Evolutionary conservation across 2,329 filamentous ascomycete species (phyloP), one percentile per base, ranked within the genome.

Genomic region (Bipolaris bicolor): DNA sequence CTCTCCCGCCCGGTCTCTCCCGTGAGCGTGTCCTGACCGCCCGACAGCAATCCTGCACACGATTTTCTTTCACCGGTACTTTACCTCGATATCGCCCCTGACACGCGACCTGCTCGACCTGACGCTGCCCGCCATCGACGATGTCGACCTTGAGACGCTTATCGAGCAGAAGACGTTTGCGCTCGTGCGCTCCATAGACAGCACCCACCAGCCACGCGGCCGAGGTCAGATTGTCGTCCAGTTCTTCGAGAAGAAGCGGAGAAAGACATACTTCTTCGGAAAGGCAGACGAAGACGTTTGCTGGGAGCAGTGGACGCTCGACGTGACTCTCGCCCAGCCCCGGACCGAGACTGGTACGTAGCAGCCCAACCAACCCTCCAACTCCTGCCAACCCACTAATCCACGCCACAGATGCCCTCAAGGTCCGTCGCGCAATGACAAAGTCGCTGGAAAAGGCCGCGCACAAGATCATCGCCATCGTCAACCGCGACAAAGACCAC

Each of bases 1-100:
- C n/a, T n/a, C 24, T 26, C 7, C 26, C 64, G 46, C 53, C 53
- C 44, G 47, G 48, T 26, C 36, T 26, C 44, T 16, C 18, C 57
- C 43, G 56, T 52, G 43, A 55, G 47, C 45, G 50, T 47, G 24
- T 43, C 52, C 52, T 63, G 47, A 69, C 52, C 26, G 16, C 16
- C 22, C 46, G 16, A 39, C 70, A 96, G 94, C 90, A 63, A 90
- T 97, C 75, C 85, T 98, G 48, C 93, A 97, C 77, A 96, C 93
- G 49, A 97, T 98, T 77, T 99, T 98, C 86, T 98, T 98, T 84
- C 93, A 97, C 81, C 90, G 95, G 72, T 96, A 94, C 85, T 97
- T 98, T 82, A 92, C 92, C 55, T 88, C 91, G 57, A 85, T 97
- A 67, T 82, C 86, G 40, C 94, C 95, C 5, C 86, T 87, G 62